Base-by-base conservation (phyloP, 805 yeast species). In the Wickerhamiella lipophila region DNA sequence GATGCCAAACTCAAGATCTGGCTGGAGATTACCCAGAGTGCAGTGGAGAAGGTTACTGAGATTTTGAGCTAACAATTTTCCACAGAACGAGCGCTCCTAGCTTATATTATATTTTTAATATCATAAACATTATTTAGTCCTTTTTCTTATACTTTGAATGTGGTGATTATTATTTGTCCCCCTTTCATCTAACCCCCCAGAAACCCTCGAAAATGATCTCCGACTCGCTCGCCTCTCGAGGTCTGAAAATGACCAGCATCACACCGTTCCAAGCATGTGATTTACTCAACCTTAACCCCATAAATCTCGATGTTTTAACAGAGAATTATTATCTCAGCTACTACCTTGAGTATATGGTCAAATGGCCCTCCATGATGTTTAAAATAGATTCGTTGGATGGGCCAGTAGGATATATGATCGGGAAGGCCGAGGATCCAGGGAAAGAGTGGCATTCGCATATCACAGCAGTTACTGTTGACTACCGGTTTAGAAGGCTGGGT, bases 381-480 rank as follows among this genome's bases (percentile, higher is more conserved):
- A 82, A 86, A 61, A 26, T 41, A 4, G 68, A 67, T 1, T 58
- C 56, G 34, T 52, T 60, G 3, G 50, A 54, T 32, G 60, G 61
- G 7, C 59, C 68, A 12, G 64, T 69, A 0, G 70, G 73, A 6
- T 63, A 64, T 52, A 63, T 92, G 94, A 78, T 92, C 78, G 97
- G 94, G n/a, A 92, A 92, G 63, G 80, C 94, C 0, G 98, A 92
- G 63, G 98, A 98, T 0, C 70, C 70, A 32, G 77, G 73, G 4
- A 76, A 73, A 42, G 92, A 87, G 52, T 89, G 96, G 95, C 99
- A 92, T 60, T 77, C 95, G 1, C 99, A 92, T 63, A 87, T 92
- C 45, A 86, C 97, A 0, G 97, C 98, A 0, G 95, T 92, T 3
- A 87, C 97, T 0, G 82, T 92, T 1, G 81, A 82, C 51, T 80